Conservation (phyloP, 805 yeast species). For the Tetrapisispora namnaoensis region DNA sequence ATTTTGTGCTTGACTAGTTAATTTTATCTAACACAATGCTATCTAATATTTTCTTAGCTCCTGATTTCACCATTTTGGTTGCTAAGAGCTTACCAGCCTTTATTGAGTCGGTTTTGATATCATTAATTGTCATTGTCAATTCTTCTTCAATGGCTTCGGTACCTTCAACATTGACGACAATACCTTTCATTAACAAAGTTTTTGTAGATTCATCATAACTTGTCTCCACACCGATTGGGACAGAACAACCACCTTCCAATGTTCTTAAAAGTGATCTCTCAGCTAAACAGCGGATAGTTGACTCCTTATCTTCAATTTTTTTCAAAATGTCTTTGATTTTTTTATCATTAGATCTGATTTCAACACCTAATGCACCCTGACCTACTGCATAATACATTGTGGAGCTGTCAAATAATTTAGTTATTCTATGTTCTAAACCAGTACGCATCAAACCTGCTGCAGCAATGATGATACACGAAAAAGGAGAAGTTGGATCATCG, state of each 20-base stretch:
- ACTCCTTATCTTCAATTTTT: conserved; percentile 52
- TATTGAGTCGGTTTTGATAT: conserved; percentile 53
- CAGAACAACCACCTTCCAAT: conserved; percentile 96
- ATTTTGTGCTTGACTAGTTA: conserved; percentile 15
- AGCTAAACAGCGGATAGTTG: conserved; percentile 71
- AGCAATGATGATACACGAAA: conserved; percentile 73
- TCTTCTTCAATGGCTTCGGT: conserved; percentile 51
- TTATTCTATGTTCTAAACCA: conserved; percentile 65
- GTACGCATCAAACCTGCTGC: conserved; percentile 82
- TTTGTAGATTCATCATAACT: conserved; percentile 38
- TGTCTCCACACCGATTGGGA: conserved; percentile 89
- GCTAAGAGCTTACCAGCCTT: conserved; percentile 65
- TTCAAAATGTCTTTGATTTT: conserved; percentile 49
- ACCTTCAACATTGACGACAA: conserved; percentile 84
- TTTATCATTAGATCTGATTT: conserved; percentile 64
- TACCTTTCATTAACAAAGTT: conserved; percentile 47
- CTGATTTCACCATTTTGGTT: conserved; percentile 50
- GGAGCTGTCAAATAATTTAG: conserved; percentile 57
- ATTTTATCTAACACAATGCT: conserved; percentile 65
- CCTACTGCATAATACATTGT: conserved; percentile 95
- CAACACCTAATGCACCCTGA: conserved; percentile 96
- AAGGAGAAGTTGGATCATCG: conserved; percentile 59
- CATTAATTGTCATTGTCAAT: conserved; percentile 19
- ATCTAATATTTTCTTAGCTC: conserved; percentile 78
- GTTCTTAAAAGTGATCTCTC: conserved; percentile 82